Base-by-base conservation (phyloP, 2,329 filamentous ascomycete genomes). In the Ascochyta lentis region DNA sequence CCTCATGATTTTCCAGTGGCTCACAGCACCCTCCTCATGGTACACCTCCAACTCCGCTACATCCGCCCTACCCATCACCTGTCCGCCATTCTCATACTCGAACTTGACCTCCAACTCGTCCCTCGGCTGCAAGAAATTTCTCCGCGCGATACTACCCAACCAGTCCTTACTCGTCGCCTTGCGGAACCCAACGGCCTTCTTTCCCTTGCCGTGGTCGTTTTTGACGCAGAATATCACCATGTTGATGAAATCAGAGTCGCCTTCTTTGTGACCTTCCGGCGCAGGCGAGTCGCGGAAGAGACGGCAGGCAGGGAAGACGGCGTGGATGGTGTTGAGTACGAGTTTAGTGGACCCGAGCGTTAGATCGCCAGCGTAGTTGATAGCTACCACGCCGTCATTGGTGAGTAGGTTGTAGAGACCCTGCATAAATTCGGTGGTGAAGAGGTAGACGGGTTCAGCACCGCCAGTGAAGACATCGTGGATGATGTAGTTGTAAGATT, bases 401-500 rank as follows among this genome's bases (percentile, higher is more conserved):
- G 86, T 90, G 41, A 99, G 81, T 6, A 98, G 83, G 4, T 82
- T 74, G 61, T 85, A 79, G 1, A 99, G 80, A 5, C 89, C 86
- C 48, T 84, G 76, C 39, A 99, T 78, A 68, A 99, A 98, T 65
- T 95, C 89, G 5, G 87, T 75, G 0, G 93, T 98, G 77, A 99
- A 99, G 7, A 99, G 85, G 7, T 88, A 82, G 3, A 93, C 86
- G 0, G 95, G 95, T 74, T 98, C 95, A 0, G 92, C 93, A 48
- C 95, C 95, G 23, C 95, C 95, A 0, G 95, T 99, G 74, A 99
- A 99, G 23, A 99, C 95, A 66, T 99, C 95, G 74, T 99, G 95
- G 49, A 99, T 84, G 69, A 99, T 95, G 79, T 96, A 98, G 78
- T 97, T 89, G 74, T 89, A 99, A 26, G 80, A 80, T 24, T 46